Conservation (phyloP, 2,329 filamentous ascomycete genomes). For the Knoxdaviesia capensis region DNA sequence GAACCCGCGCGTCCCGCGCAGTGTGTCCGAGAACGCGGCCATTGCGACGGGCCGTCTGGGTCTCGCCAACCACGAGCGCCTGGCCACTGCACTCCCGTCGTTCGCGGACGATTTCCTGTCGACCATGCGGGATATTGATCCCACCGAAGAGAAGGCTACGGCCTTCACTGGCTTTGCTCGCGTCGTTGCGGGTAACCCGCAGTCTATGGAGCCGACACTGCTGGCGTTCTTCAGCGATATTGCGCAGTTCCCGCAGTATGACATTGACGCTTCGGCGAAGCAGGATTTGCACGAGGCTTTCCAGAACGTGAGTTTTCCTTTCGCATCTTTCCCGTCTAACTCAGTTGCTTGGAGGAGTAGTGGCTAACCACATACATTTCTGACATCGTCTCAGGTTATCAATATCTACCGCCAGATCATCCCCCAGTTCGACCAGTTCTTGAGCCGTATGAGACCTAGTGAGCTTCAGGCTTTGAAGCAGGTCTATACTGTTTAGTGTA, state of each 20-base stretch:
- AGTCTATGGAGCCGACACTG: conserved; percentile 76
- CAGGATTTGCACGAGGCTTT: conserved; percentile 52
- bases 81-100: conserved; percentile 59
- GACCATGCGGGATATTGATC: conserved; percentile 66
- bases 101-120: conserved; percentile 70
- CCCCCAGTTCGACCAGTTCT: conserved; percentile 34
- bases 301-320: conserved; percentile 41
- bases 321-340: neutral
- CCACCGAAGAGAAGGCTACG: conserved; percentile 84
- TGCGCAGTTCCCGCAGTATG: conserved; percentile 51
- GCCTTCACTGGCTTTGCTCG: conserved; percentile 81
- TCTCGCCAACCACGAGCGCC: conserved; percentile 50
- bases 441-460: conserved; percentile 25
- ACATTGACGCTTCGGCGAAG: conserved; percentile 37
- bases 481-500: conserved; percentile 22
- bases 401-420: conserved; percentile 37
- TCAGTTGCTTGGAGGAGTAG: conserved; percentile 4
- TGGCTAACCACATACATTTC: conserved; percentile 4
- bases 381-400: conserved; percentile 21
- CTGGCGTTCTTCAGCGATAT: conserved; percentile 69
- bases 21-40: conserved; percentile 81
- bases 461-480: conserved; percentile 28
- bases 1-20: conserved; percentile 67
- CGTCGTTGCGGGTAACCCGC: conserved; percentile 68
- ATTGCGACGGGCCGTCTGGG: conserved; percentile 82